Evolutionary conservation across 2,329 filamentous ascomycete species (phyloP).

Genomic region (Rosellinia necatrix): DNA sequence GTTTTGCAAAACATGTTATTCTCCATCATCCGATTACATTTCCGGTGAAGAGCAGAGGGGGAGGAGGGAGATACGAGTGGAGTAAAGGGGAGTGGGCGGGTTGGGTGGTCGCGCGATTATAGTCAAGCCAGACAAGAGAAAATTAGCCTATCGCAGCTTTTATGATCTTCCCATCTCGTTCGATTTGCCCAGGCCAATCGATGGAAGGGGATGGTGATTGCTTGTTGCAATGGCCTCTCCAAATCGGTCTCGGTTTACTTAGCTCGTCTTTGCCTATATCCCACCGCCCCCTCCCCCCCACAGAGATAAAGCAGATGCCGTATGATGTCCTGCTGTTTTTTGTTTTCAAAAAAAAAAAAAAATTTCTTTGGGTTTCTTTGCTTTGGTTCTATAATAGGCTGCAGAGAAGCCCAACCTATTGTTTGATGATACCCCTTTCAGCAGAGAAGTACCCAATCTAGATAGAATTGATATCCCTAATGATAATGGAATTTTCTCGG

Average conservation of each 20-base stretch:
- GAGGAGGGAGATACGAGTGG: too few species aligned
- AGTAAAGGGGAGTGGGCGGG: slow-evolving; percentile 5
- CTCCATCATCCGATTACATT: slow-evolving; percentile 68
- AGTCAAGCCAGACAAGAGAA: not conserved
- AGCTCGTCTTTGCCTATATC: not conserved
- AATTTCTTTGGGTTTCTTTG: slow-evolving; percentile 15
- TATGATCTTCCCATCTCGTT: slow-evolving; percentile 14
- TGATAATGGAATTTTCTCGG: slow-evolving; percentile 20
- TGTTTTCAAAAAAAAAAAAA: too few species aligned
- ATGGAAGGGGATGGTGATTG: not conserved
- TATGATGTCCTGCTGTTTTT: slow-evolving; percentile 18
- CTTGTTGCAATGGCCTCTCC: not conserved
- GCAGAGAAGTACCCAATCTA: slow-evolving; percentile 33
- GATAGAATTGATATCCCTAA: slow-evolving; percentile 33
- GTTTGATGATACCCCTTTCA: slow-evolving; percentile 41
- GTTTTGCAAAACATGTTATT: slow-evolving; percentile 75
- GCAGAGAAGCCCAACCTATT: slow-evolving; percentile 39
- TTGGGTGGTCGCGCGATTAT: slow-evolving; percentile 11
- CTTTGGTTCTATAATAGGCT: slow-evolving; percentile 24
- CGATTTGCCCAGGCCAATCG: slow-evolving; percentile 15
- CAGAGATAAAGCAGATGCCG: not conserved
- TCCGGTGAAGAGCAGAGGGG: slow-evolving; percentile 43
- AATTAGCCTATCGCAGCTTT: slow-evolving; percentile 13
- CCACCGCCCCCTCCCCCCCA: not conserved
- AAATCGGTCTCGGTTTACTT: not conserved